Conservation (phyloP, 495 filamentous ascomycete genomes). For the Neurospora hispaniola region DNA sequence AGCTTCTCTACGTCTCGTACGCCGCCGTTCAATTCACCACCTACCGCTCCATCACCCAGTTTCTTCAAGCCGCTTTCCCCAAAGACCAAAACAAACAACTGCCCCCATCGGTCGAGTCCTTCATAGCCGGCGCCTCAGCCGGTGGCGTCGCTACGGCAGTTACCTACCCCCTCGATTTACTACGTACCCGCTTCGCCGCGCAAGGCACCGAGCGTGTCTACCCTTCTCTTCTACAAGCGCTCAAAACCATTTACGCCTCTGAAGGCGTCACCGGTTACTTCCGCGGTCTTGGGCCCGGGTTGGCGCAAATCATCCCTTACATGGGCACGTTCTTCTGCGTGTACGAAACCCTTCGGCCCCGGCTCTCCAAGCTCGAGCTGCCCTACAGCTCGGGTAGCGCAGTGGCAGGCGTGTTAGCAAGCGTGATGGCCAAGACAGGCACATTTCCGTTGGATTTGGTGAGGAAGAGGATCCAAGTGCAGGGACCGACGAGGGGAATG, state of each 20-base stretch:
- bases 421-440: conserved; percentile 71
- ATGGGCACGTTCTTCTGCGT: conserved; percentile 93
- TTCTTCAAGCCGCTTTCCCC: conserved; percentile 37
- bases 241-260: conserved; percentile 58
- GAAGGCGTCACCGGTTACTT: conserved; percentile 79
- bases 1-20: conserved; percentile 86
- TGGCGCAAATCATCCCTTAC: conserved; percentile 83
- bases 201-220: conserved; percentile 84
- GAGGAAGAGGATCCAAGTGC: conserved; percentile 86
- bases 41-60: conserved; percentile 63
- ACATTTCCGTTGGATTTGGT: conserved; percentile 94
- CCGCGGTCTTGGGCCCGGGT: conserved; percentile 66
- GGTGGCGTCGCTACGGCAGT: conserved; percentile 69
- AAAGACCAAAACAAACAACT: conserved; percentile 26
- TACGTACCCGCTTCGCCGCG: conserved; percentile 90
- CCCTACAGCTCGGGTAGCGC: conserved; percentile 74
- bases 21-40: conserved; percentile 79
- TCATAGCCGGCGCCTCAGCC: conserved; percentile 69
- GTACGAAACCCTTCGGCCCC: conserved; percentile 63
- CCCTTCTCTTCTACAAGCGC: conserved; percentile 49
- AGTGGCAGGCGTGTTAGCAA: conserved; percentile 65
- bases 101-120: conserved; percentile 50
- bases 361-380: conserved; percentile 42
- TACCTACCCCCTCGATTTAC: conserved; percentile 89
- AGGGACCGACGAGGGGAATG: conserved; percentile 66